Base-by-base conservation (phyloP, 306 rosid species). In the Cotoneaster glaucophyllus region DNA sequence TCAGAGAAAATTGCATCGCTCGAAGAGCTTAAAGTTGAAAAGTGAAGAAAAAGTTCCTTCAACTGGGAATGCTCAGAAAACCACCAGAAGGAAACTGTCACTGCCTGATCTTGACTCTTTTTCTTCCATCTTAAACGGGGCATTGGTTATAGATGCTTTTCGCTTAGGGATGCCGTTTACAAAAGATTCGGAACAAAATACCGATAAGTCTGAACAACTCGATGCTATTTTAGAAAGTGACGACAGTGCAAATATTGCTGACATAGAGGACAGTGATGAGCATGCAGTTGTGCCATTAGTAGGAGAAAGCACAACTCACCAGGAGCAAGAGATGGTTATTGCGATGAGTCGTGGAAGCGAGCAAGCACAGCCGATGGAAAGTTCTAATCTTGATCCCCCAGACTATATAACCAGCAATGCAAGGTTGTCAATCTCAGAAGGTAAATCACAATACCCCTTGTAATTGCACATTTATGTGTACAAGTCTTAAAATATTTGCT, bases 31-130 rank as follows among this genome's bases (percentile, higher is more conserved):
- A 67, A 90, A 73, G 77, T 73, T 81, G 85, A 74, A 81, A 75
- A 82, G 76, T 80, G 98, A 88, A 64, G 90, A 87, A 48, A 84
- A 81, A 67, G 63, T 67, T 82, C 78, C 73, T 65, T 79, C 69
- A 73, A 79, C 78, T 72, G 79, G 82, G 28, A 48, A 2, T 80
- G 83, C 78, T 84, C 86, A 48, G 71, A 84, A 70, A 71, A 82
- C 83, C 70, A 62, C 68, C 32, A 88, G 89, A 81, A 89, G 98
- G 80, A 92, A 91, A 64, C 81, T 90, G 26, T 96, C 99, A 52
- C 76, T 88, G 81, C 93, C 99, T 65, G 87, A 83, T 87, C 71
- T 90, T 19, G 97, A 92, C 76, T 74, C 83, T 68, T 13, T 95
- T 39, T 75, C 88, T 81, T 88, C 94, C 81, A 81, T 87, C 83